Conservation (phyloP, 352 stramenopile species). For the Pythium myriotylum region DNA sequence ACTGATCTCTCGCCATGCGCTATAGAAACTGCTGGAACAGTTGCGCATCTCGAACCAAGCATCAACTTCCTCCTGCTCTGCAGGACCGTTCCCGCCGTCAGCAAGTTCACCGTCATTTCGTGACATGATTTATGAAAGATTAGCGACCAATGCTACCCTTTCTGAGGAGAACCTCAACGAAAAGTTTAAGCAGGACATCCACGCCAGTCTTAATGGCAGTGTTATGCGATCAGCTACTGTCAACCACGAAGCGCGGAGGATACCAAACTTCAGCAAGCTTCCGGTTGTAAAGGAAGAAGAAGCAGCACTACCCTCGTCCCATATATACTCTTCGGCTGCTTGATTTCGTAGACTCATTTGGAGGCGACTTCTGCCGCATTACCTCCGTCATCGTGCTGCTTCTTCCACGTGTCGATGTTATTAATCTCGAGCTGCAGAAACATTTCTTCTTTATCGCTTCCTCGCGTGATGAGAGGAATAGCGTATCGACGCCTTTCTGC, state of each 20-base stretch:
- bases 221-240: background rate
- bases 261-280: too few relatives aligned
- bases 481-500: slow-evolving; percentile 41
- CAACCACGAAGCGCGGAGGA: background rate
- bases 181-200: too few relatives aligned
- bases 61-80: slow-evolving; percentile 22
- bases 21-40: slow-evolving; percentile 40
- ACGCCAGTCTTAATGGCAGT: too few relatives aligned
- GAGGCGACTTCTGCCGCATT: background rate
- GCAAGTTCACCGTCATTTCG: slow-evolving; percentile 6
- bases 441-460: slow-evolving; percentile 36
- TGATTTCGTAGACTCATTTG: background rate
- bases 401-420: slow-evolving; percentile 48
- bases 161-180: background rate
- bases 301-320: too few relatives aligned
- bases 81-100: background rate
- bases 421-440: slow-evolving; percentile 57
- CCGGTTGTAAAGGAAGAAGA: too few relatives aligned
- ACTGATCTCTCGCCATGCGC: too few relatives aligned
- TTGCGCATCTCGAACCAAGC: slow-evolving; percentile 16
- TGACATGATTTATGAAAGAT: slow-evolving; percentile 1
- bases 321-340: background rate
- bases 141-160: background rate
- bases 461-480: slow-evolving; percentile 40
- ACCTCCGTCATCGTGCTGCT: slow-evolving; percentile 3